Evolutionary conservation across 2,329 filamentous ascomycete species (phyloP).

Genomic region (Colletotrichum chrysophilum): DNA sequence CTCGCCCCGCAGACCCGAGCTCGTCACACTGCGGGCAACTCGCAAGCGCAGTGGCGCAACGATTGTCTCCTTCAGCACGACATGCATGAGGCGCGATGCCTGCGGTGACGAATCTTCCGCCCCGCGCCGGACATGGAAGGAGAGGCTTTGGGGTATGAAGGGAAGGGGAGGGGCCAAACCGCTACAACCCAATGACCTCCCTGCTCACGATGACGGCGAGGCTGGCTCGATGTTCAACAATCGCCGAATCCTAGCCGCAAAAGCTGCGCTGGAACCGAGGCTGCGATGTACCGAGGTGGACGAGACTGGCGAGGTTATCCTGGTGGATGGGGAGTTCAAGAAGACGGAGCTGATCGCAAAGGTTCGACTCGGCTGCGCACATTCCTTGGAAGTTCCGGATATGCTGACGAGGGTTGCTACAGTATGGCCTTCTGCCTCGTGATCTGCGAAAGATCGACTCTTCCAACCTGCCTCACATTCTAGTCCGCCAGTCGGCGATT

Average conservation of each 20-base stretch:
- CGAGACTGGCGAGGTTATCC: conserved; percentile 86
- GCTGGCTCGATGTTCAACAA: conserved; percentile 70
- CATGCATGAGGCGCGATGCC: conserved; percentile 23
- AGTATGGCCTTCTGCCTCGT: conserved; percentile 92
- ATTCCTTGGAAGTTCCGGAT: not conserved
- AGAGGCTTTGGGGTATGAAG: conserved; percentile 51
- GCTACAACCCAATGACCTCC: conserved; percentile 63
- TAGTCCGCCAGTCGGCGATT: conserved; percentile 91
- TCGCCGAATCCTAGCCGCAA: conserved; percentile 73
- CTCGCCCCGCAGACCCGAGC: conserved; percentile 31
- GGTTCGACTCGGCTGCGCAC: conserved; percentile 49
- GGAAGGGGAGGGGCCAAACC: conserved; percentile 42
- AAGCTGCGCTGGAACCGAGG: conserved; percentile 82
- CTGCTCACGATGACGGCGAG: conserved; percentile 62
- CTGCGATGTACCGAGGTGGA: conserved; percentile 95
- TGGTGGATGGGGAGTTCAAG: conserved; percentile 95
- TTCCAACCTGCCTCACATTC: conserved; percentile 91
- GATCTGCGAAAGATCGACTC: conserved; percentile 98
- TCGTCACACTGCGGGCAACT: conserved; percentile 5
- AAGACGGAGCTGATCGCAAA: conserved; percentile 97
- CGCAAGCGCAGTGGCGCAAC: not conserved
- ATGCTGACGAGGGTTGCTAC: conserved; percentile 8
- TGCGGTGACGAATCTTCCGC: conserved; percentile 30
- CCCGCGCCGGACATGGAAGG: conserved; percentile 47
- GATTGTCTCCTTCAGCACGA: conserved; percentile 33